Base-by-base conservation (phyloP, 176 grass and related monocot species). In the Eleusine coracana region DNA sequence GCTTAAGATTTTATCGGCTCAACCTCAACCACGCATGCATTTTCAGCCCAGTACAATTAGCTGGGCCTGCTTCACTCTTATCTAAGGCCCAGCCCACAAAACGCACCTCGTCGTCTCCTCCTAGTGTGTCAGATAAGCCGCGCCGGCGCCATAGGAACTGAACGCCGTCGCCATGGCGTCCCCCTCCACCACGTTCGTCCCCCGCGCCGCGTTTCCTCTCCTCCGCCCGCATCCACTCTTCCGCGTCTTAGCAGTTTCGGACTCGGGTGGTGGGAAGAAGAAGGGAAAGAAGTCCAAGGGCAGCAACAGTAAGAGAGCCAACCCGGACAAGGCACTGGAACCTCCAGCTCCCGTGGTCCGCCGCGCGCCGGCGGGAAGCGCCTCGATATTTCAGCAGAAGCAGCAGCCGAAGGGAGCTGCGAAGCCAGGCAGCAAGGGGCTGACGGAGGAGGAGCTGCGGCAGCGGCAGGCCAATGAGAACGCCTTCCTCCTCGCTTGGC, bases 401-500 rank as follows among this genome's bases (percentile, higher is more conserved):
- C 37, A 44, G 52, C 58, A 74, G 55, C 20, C 71, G 4, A 45
- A 66, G 9, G 41, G 21, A 31, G 60, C 29, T 3, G 70, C 45
- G 21, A 40, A 51, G 56, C 10, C 41, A 56, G 51, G 68, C 20
- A 83, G 80, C 77, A 88, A 88, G 66, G 71, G 77, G 50, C 80
- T 77, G 41, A 66, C 74, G 80, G 70, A 87, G 58, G 79, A 91
- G 84, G 76, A 91, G 88, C 60, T 83, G 36, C 77, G 89, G 84
- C 84, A 82, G 71, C 85, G 54, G 79, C 81, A 84, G 74, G 85
- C 41, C 40, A 93, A 86, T 44, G 92, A 98, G 88, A 92, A 91
- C 82, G 85, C 92, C 34, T 98, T 98, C 75, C 88, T 98, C 34
- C 84, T 98, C 80, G 56, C 92, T 6, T 98, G 96, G 96, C 73